phyloP scores from a whole-genome alignment of 345 rosid species.

The Populus alba region DNA sequence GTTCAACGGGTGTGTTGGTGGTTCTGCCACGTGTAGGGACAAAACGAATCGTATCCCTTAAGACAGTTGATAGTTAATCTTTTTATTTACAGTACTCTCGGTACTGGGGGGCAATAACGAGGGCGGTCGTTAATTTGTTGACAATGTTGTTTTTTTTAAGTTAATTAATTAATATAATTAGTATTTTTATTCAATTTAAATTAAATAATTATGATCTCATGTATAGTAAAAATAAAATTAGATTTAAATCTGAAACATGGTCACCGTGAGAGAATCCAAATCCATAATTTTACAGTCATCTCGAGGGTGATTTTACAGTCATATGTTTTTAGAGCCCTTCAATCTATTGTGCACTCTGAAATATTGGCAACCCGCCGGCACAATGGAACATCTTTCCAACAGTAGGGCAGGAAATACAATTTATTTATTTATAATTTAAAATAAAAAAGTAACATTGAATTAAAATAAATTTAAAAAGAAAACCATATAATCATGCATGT shows the following conservation, averaged over 20 bases:
- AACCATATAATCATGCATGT: background rate
- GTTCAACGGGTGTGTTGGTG: background rate
- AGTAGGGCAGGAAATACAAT: background rate
- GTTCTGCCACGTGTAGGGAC: constrained; percentile 7
- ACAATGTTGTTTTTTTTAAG: too few species aligned
- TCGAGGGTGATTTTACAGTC: too few species aligned
- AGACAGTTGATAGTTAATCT: too few species aligned
- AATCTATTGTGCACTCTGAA: background rate
- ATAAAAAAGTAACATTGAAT: too few species aligned
- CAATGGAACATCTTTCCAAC: background rate
- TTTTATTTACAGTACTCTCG: background rate
- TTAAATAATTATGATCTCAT: too few species aligned
- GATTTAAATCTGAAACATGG: too few species aligned
- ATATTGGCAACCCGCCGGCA: background rate
- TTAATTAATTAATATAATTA: background rate
- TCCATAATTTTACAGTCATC: too few species aligned
- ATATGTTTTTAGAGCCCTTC: background rate
- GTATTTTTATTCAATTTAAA: too few species aligned
- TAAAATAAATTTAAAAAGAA: background rate
- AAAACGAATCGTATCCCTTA: too few species aligned
- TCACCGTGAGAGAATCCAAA: too few species aligned
- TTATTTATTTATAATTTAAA: too few species aligned
- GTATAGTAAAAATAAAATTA: too few species aligned
- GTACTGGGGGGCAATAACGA: background rate
- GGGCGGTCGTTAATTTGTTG: background rate